A percentile compares a stretch with the other conserved stretches of the same genome.
These are phyloP conservation scores for Neonectria neomacrospora DNA, from an alignment of 2,329 filamentous ascomycete genomes.

Conservation along the genomic window DNA sequence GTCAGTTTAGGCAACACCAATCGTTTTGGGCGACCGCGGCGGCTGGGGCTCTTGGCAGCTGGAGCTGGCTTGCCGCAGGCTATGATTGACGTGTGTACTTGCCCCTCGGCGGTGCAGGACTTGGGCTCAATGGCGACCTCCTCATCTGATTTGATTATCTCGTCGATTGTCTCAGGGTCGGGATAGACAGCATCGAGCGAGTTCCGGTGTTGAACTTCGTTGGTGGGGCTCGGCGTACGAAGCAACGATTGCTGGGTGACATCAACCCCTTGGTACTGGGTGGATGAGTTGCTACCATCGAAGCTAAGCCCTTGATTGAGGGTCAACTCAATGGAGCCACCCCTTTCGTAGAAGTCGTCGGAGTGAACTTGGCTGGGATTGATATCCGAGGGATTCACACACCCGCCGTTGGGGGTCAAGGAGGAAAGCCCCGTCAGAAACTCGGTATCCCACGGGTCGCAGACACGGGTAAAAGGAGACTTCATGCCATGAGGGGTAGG, in stretches of 20 bases:
- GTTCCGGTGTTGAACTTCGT: constrained; percentile 7
- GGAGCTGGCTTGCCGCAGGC: constrained; percentile 13
- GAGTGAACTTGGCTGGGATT: constrained; percentile 20
- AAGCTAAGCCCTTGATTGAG: constrained; percentile 16
- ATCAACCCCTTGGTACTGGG: not conserved
- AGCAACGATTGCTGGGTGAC: not conserved
- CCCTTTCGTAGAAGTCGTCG: not conserved
- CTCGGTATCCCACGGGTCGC: constrained; percentile 18
- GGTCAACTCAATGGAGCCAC: constrained; percentile 8
- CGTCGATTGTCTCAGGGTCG: constrained; percentile 23
- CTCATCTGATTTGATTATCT: not conserved
- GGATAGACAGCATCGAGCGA: constrained; percentile 21
- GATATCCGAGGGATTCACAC: constrained; percentile 34
- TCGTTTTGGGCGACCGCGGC: constrained; percentile 30
- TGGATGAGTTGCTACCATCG: constrained; percentile 10
- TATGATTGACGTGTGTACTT: constrained; percentile 17
- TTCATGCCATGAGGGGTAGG: constrained; percentile 33
- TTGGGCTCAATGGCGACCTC: not conserved
- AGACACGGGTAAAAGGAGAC: constrained; percentile 26
- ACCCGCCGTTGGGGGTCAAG: constrained; percentile 17
- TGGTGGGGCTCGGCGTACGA: constrained; percentile 1
- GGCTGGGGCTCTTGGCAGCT: constrained; percentile 18
- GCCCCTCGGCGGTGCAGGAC: constrained; percentile 3
- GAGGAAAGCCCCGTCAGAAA: constrained; percentile 25
- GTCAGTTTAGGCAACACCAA: not conserved